phyloP scores from a whole-genome alignment of 176 grass and related monocot genomes.

The Aegilops sharonensis region DNA sequence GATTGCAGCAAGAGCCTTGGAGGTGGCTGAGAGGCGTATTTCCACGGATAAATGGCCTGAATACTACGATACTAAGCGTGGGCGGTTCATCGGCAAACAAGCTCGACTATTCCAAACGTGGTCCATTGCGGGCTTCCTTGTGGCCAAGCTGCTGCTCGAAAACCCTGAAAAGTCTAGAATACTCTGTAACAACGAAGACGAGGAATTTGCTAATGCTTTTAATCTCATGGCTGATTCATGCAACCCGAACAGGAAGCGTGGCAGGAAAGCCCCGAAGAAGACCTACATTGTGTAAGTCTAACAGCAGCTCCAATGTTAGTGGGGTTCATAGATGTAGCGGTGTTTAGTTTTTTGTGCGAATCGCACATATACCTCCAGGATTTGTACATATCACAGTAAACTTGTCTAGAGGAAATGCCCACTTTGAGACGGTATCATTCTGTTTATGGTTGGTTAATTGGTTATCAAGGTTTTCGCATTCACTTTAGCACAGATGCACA shows the following conservation, averaged over 20 bases:
- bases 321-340: background rate
- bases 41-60: constrained; percentile 74
- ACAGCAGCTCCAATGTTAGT: background rate
- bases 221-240: constrained; percentile 51
- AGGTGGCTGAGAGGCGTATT: constrained; percentile 67
- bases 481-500: no score
- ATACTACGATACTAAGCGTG: constrained; percentile 85
- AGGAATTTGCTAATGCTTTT: constrained; percentile 70
- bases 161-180: constrained; percentile 71
- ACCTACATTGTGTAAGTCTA: constrained; percentile 57
- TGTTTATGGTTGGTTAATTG: background rate
- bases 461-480: background rate
- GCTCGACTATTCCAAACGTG: constrained; percentile 71
- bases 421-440: background rate
- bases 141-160: constrained; percentile 69
- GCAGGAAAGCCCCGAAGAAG: constrained; percentile 59
- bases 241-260: constrained; percentile 41
- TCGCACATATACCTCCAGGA: background rate
- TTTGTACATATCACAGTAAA: background rate
- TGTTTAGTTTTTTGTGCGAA: constrained; percentile 13
- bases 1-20: constrained; percentile 67
- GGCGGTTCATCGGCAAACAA: constrained; percentile 71
- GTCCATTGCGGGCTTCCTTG: constrained; percentile 80
- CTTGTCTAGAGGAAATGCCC: background rate
- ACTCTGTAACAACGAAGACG: constrained; percentile 78